These are phyloP conservation scores for Sporobolomyces roseus DNA, from an alignment of 768 basidiomycete species.

Conservation along the genomic window DNA sequence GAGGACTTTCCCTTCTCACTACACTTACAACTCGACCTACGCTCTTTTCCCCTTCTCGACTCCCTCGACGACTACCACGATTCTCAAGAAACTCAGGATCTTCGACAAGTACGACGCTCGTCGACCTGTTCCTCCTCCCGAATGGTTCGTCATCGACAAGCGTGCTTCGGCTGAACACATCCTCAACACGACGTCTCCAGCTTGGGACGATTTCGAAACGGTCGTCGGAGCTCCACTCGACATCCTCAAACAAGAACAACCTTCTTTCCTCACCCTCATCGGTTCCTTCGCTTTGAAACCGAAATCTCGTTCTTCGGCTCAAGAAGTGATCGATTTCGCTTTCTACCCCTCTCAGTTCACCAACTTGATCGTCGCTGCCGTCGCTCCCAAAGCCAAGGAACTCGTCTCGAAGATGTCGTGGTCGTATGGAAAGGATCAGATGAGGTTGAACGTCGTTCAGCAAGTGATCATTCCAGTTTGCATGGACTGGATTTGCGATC, in stretches of 20 bases:
- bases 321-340: not conserved
- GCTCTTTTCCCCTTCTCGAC: conserved; percentile 68
- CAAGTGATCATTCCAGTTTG: conserved; percentile 66
- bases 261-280: not conserved
- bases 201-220: not conserved
- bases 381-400: conserved; percentile 6
- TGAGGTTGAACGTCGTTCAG: conserved; percentile 59
- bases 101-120: conserved; percentile 21
- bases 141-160: not conserved
- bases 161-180: not conserved
- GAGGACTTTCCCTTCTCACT: conserved; percentile 14
- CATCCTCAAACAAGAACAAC: not conserved
- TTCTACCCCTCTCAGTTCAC: conserved; percentile 13
- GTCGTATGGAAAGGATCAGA: conserved; percentile 41
- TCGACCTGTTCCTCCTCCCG: not conserved
- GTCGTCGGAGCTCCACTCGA: conserved; percentile 19
- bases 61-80: conserved; percentile 23
- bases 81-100: conserved; percentile 25
- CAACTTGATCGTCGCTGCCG: not conserved
- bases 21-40: conserved; percentile 51
- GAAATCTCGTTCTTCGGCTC: not conserved
- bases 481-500: conserved; percentile 44
- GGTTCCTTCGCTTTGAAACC: not conserved
- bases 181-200: not conserved
- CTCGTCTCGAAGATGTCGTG: conserved; percentile 18